phyloP scores from a whole-genome alignment of 257 asterid species.

The Ophiorrhiza pumila region DNA sequence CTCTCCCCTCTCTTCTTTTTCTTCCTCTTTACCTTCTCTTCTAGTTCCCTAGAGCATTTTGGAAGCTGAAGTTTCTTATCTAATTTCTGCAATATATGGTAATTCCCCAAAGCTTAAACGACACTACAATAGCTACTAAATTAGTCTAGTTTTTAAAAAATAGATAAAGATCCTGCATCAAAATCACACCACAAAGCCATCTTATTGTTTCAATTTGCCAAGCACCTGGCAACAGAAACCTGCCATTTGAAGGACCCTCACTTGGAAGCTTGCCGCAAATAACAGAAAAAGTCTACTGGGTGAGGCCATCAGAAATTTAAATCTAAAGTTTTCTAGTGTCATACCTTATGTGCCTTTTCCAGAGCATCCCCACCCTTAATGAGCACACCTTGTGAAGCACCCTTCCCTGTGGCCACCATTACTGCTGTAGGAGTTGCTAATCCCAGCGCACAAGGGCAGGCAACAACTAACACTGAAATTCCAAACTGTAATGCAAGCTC shows the following conservation, averaged over 20 bases:
- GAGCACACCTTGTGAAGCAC: constrained; percentile 93
- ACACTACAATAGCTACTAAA: neutral
- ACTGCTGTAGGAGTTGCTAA: constrained; percentile 98
- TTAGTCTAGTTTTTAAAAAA: neutral
- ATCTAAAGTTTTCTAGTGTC: neutral
- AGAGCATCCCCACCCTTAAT: constrained; percentile 96
- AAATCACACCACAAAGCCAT: neutral
- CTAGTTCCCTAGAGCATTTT: neutral
- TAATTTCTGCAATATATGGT: neutral
- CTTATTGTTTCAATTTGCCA: neutral
- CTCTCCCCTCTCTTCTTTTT: neutral
- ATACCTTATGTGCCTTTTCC: constrained; percentile 92
- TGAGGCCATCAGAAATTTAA: neutral
- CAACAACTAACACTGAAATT: constrained; percentile 90
- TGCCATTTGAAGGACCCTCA: neutral
- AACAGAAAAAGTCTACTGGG: neutral
- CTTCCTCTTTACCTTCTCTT: neutral
- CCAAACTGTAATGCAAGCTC: constrained; percentile 94
- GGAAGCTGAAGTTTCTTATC: neutral
- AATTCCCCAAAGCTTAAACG: neutral
- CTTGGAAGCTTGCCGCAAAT: neutral
- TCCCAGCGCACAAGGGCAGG: constrained; percentile 98
- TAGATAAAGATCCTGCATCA: neutral
- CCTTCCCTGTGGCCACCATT: constrained; percentile 99
- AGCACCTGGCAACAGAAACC: neutral